Evolutionary conservation across 75 land plant genomes (phyloP), one percentile per base, ranked within the genome.

Genomic region (Selaginella tamariscina): DNA sequence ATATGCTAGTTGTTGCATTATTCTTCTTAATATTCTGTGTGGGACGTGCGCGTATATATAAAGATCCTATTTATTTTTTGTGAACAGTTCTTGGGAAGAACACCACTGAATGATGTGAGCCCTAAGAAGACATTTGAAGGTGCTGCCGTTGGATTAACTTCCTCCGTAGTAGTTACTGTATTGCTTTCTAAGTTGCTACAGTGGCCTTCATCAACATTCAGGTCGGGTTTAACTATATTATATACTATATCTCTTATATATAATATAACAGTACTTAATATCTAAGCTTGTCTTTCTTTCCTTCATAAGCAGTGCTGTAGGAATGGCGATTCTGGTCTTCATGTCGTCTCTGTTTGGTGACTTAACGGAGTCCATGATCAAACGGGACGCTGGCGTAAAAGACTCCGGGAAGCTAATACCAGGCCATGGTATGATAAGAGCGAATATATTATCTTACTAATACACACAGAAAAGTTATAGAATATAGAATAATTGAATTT

Each of bases 51-150:
- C n/a, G n/a, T n/a, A n/a, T n/a, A n/a, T n/a, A n/a, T n/a, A n/a
- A n/a, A n/a, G n/a, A n/a, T n/a, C n/a, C n/a, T n/a, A n/a, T n/a
- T n/a, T n/a, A n/a, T n/a, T 15, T 39, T 39, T 15, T 15, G 15
- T 39, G 49, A 76, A 60, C 82, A 93, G 98, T 79, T 80, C 27
- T 78, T 93, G 82, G 98, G 98, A 32, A 74, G 79, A 60, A 93
- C 98, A 55, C 98, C 95, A 15, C 78, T 93, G 0, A 86, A 78
- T 24, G 79, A 20, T 71, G 80, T 93, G 33, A 93, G 98, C 68
- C 98, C 98, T 30, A 93, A 93, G 75, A 93, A 93, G 82, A 93
- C 98, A 8, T 79, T 88, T 73, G 98, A 93, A 67, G 98, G 98
- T 66, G 91, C 96, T 56, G 55, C 80, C 68, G 84, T 81, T 24